phyloP scores from a whole-genome alignment of 495 filamentous ascomycete species.

The Aspergillus sclerotioniger region DNA sequence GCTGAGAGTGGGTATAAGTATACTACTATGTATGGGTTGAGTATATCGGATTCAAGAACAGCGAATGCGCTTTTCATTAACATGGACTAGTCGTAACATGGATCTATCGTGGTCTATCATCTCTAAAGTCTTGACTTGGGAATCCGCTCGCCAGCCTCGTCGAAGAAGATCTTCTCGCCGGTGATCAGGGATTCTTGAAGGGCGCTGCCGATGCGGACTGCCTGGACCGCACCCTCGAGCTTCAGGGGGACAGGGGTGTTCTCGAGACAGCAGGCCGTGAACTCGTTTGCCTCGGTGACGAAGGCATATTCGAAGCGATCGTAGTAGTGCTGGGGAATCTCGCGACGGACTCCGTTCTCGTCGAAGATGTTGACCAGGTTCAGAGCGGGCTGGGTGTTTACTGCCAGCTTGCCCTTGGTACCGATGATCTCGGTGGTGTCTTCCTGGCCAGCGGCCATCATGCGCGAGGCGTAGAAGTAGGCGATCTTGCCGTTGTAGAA shows the following conservation, averaged over 20 bases:
- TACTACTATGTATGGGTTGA: not conserved
- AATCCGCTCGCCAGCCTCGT: constrained; percentile 44
- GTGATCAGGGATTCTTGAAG: constrained; percentile 57
- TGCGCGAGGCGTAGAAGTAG: constrained; percentile 57
- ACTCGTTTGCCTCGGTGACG: constrained; percentile 61
- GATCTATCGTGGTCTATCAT: not conserved
- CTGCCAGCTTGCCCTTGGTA: constrained; percentile 56
- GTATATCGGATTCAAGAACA: constrained; percentile 6
- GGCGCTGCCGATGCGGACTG: constrained; percentile 58
- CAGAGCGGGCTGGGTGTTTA: constrained; percentile 52
- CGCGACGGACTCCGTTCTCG: constrained; percentile 46
- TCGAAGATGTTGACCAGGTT: constrained; percentile 55
- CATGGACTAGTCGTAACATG: not conserved
- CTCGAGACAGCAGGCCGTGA: constrained; percentile 54
- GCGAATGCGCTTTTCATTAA: constrained; percentile 1
- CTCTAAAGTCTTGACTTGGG: constrained; percentile 18
- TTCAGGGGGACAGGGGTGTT: constrained; percentile 51
- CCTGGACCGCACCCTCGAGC: constrained; percentile 53
- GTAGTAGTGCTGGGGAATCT: constrained; percentile 59
- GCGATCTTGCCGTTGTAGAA: constrained; percentile 61
- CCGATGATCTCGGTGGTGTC: constrained; percentile 65
- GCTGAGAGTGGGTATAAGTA: not conserved
- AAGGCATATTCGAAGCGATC: constrained; percentile 63
- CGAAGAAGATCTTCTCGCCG: constrained; percentile 59
- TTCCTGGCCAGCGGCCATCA: constrained; percentile 65